A percentile compares a stretch with the other conserved stretches of the same genome.
Conservation (phyloP, 495 filamentous ascomycete genomes). For the Penicillium silybi region DNA sequence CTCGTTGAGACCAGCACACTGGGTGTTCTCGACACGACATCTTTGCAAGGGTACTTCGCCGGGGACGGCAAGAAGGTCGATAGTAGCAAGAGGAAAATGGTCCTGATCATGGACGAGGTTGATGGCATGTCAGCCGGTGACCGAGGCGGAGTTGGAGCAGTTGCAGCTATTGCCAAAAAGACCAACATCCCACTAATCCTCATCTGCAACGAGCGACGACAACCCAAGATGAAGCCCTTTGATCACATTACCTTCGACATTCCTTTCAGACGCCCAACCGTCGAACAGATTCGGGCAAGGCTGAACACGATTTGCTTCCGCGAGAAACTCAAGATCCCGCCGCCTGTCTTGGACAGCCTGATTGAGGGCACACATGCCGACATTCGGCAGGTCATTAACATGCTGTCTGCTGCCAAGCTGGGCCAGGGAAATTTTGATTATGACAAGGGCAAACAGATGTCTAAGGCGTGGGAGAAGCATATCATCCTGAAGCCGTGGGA, state of each 20-base stretch:
- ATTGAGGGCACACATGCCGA: slow-evolving; percentile 94
- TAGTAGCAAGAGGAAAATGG: slow-evolving; percentile 78
- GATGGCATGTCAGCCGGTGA: slow-evolving; percentile 99
- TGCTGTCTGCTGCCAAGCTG: slow-evolving; percentile 89
- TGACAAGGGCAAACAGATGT: slow-evolving; percentile 83
- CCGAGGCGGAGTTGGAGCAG: slow-evolving; percentile 88
- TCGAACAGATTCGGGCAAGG: slow-evolving; percentile 80
- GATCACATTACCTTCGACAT: slow-evolving; percentile 79
- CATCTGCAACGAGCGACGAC: slow-evolving; percentile 91
- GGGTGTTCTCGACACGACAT: slow-evolving; percentile 90
- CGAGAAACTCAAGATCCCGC: slow-evolving; percentile 81
- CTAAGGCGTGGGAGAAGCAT: slow-evolving; percentile 97
- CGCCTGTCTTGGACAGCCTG: slow-evolving; percentile 84
- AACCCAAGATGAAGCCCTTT: slow-evolving; percentile 98
- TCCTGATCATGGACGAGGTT: slow-evolving; percentile 98
- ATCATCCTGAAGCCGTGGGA: slow-evolving; percentile 97
- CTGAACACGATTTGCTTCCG: slow-evolving; percentile 93
- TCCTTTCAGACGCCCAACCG: slow-evolving; percentile 82
- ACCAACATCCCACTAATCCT: slow-evolving; percentile 92
- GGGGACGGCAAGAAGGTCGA: slow-evolving; percentile 77
- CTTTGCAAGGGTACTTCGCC: slow-evolving; percentile 89
- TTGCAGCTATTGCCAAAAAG: slow-evolving; percentile 92
- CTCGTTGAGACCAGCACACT: slow-evolving; percentile 81
- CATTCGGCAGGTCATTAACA: slow-evolving; percentile 98
- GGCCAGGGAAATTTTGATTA: slow-evolving; percentile 76